Evolutionary conservation across 108 stramenopile species (phyloP).

Genomic region (Stephanodiscus triporus): DNA sequence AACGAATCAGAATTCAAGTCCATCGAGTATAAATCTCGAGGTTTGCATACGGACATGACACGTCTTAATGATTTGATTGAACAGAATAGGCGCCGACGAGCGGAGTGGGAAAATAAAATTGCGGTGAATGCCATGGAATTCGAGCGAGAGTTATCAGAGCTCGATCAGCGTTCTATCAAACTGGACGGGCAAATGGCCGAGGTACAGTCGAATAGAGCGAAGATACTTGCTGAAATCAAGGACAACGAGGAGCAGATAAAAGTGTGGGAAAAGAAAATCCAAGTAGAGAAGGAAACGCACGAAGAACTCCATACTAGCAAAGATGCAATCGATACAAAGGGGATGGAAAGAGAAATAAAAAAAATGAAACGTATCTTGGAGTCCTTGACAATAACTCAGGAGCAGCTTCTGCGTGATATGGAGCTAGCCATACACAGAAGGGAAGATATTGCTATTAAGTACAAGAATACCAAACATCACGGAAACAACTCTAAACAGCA

Average conservation of each 20-base stretch:
- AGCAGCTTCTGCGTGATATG: constrained; percentile 74
- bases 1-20: constrained; percentile 64
- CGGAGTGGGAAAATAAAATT: constrained; percentile 52
- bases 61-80: constrained; percentile 80
- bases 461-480: constrained; percentile 35
- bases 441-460: constrained; percentile 73
- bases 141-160: constrained; percentile 69
- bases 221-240: constrained; percentile 60
- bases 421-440: constrained; percentile 77
- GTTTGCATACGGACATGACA: constrained; percentile 73
- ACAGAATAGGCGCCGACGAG: constrained; percentile 54
- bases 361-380: constrained; percentile 80
- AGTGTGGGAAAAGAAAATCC: constrained; percentile 84
- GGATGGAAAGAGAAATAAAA: constrained; percentile 87
- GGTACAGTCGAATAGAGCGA: constrained; percentile 49
- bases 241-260: constrained; percentile 71
- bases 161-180: constrained; percentile 50
- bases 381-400: constrained; percentile 67
- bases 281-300: constrained; percentile 87
- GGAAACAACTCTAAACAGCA: constrained; percentile 10
- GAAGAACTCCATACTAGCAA: constrained; percentile 73
- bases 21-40: constrained; percentile 45
- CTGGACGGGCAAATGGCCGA: constrained; percentile 54
- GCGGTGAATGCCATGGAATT: constrained; percentile 64
- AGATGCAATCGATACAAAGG: constrained; percentile 66